Conservation (phyloP, 2,329 filamentous ascomycete genomes). For the Fusarium dimerum region DNA sequence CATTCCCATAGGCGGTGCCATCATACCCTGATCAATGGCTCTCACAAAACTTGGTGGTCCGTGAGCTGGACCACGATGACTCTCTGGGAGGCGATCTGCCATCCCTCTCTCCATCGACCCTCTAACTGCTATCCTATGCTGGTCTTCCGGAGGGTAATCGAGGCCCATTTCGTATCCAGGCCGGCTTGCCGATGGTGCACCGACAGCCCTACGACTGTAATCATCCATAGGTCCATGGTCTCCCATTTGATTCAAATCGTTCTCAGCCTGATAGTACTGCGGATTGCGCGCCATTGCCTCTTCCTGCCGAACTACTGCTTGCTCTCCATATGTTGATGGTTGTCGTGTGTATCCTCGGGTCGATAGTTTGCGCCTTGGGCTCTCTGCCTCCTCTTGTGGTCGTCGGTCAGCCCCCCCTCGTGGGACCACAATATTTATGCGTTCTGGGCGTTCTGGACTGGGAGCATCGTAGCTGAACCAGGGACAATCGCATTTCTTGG, state of each 20-base stretch:
- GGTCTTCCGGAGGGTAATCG: conserved; percentile 44
- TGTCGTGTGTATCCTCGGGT: conserved; percentile 26
- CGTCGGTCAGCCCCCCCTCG: conserved; percentile 19
- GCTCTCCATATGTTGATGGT: conserved; percentile 46
- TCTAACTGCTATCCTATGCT: conserved; percentile 42
- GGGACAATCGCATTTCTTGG: conserved; percentile 82
- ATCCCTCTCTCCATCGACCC: conserved; percentile 51
- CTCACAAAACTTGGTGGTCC: conserved; percentile 11
- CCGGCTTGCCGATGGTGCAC: conserved; percentile 24
- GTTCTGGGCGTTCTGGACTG: conserved; percentile 55
- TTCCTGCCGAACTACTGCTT: conserved; percentile 47
- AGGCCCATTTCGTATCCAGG: conserved; percentile 25
- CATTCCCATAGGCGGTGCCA: conserved; percentile 37
- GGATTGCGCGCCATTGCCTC: conserved; percentile 35
- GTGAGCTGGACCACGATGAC: conserved; percentile 31
- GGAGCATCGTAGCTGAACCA: conserved; percentile 69
- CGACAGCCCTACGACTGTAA: conserved; percentile 29
- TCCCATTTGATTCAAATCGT: conserved; percentile 36
- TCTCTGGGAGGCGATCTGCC: conserved; percentile 52
- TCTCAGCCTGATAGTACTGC: conserved; percentile 39
- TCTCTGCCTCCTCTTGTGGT: conserved; percentile 33
- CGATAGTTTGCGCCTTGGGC: conserved; percentile 5
- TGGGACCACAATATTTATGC: conserved; percentile 51
- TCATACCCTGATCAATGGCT: conserved; percentile 23
- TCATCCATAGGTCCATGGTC: conserved; percentile 41